phyloP scores from a whole-genome alignment of 169 alveolate genomes.

The Blepharisma undulans region DNA sequence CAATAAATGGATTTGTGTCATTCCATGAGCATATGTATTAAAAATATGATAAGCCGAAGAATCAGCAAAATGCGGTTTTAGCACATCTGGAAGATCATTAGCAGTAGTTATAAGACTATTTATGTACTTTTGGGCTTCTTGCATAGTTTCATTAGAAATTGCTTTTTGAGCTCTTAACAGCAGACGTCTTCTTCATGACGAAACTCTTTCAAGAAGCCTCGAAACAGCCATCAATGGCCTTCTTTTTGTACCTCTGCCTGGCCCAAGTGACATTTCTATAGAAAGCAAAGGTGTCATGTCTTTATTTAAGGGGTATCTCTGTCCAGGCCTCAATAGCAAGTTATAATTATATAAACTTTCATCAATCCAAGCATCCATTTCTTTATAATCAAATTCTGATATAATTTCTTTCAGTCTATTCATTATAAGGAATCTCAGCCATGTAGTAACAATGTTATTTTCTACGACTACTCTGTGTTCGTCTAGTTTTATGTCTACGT shows the following conservation, averaged over 20 bases:
- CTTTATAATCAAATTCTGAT: not conserved
- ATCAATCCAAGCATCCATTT: conserved; percentile 21
- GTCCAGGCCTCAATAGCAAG: not conserved
- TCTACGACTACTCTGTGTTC: not conserved
- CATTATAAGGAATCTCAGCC: conserved; percentile 31
- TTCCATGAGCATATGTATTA: not conserved
- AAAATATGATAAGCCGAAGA: not conserved
- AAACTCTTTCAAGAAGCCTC: not conserved
- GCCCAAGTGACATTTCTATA: conserved; percentile 7
- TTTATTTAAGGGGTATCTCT: not conserved
- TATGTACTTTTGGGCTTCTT: not conserved
- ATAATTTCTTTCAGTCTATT: conserved; percentile 21
- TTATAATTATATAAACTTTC: not conserved
- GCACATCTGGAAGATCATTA: not conserved
- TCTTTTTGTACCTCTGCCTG: conserved; percentile 33
- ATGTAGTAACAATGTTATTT: not conserved
- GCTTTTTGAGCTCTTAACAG: not conserved
- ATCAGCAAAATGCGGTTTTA: not conserved
- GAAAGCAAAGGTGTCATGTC: not conserved
- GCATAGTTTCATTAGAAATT: not conserved
- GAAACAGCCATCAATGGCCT: conserved; percentile 26
- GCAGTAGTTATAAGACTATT: not conserved
- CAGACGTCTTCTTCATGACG: not conserved
- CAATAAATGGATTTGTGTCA: not conserved
- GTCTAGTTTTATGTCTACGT: not conserved